These are phyloP conservation scores for Microdochium paspali DNA, from an alignment of 2,329 filamentous ascomycete species.

Conservation along the genomic window DNA sequence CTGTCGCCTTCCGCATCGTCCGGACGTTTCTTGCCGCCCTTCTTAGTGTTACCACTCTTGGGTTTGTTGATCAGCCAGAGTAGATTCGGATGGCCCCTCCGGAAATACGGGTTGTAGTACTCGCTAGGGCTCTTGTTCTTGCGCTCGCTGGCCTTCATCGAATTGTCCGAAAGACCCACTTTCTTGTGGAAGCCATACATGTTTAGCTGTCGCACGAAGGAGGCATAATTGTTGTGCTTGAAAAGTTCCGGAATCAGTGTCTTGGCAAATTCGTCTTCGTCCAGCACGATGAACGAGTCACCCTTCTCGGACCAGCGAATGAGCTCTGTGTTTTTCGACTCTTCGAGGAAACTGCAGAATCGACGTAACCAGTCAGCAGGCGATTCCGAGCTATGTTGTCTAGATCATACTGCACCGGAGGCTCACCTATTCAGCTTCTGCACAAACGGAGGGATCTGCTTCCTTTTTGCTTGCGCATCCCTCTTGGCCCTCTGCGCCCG, in stretches of 20 bases:
- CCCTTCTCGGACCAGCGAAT: constrained; percentile 97
- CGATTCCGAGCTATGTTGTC: too few species aligned
- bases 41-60: constrained; percentile 57
- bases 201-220: constrained; percentile 90
- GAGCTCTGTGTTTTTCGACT: constrained; percentile 84
- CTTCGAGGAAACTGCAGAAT: constrained; percentile 83
- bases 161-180: constrained; percentile 88
- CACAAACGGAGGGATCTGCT: constrained; percentile 95
- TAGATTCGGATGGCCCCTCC: constrained; percentile 82
- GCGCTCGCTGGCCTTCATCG: constrained; percentile 92
- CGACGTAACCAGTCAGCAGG: too few species aligned
- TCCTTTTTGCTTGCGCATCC: constrained; percentile 81
- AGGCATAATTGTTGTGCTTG: constrained; percentile 98
- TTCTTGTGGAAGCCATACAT: constrained; percentile 99
- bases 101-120: constrained; percentile 95
- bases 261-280: constrained; percentile 98
- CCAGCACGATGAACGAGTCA: constrained; percentile 90
- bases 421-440: constrained; percentile 92
- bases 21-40: constrained; percentile 48
- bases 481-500: constrained; percentile 74
- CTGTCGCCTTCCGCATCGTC: constrained; percentile 62
- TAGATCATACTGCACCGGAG: too few species aligned
- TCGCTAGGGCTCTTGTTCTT: constrained; percentile 98
- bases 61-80: constrained; percentile 96
- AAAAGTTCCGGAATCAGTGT: constrained; percentile 96